Evolutionary conservation across 257 asterid genomes (phyloP), one percentile per base, ranked within the genome.

Genomic region (Agastache rugosa): DNA sequence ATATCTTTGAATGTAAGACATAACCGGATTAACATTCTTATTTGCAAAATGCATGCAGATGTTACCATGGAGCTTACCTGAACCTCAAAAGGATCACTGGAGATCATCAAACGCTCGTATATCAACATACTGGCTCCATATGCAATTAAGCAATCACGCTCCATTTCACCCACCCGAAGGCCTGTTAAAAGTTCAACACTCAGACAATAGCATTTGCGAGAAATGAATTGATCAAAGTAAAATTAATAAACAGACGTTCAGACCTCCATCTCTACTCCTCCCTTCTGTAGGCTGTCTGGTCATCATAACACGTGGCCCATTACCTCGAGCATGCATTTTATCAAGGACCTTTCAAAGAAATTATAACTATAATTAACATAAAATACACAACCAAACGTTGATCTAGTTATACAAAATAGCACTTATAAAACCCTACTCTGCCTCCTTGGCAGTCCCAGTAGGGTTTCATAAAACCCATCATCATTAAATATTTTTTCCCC

Each of bases 231-330:
- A 54, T 60, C 6, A 8, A 66, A 34, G 60, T 22, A 56, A 35
- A 39, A 23, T n/a, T 34, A 61, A 35, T 11, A 14, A 31, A 69
- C 69, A 50, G 17, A 78, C 41, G 70, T 47, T 25, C 79, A 61
- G 37, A 89, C 97, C 99, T 89, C 99, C 99, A 81, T 86, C 89
- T 83, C 86, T 88, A 70, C 96, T 89, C 83, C 86, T 90, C 51
- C 99, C 99, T 88, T 92, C 99, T 6, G 99, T 92, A 72, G 99
- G 99, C 79, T 94, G 99, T 78, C 99, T 89, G 7, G 98, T 92
- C 34, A 94, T 67, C 98, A 89, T 84, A 65, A 85, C 92, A 67
- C 91, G 90, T 25, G 98, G 99, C 25, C 99, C 99, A 65, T 73
- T 90, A 53, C 97, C 99, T 62, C 99, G 91, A 67, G 99, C 99